phyloP scores from a whole-genome alignment of 163 green algal genomes.

The Coccomyxa subellipsoidea region DNA sequence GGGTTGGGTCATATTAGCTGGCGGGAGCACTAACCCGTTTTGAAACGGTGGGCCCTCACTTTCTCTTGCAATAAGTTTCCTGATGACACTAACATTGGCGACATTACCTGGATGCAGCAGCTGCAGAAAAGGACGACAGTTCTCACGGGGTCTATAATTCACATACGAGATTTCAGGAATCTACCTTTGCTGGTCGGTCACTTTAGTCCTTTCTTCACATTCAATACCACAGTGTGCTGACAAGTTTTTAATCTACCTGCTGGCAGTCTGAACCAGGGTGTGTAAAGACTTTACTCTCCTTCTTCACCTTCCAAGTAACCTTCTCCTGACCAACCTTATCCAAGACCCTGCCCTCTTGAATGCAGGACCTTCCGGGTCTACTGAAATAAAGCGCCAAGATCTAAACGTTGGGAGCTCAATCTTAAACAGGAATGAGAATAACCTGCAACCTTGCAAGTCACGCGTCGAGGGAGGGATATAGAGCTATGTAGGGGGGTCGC shows the following conservation, averaged over 20 bases:
- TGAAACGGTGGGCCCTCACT: background rate
- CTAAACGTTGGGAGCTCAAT: background rate
- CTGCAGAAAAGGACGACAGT: background rate
- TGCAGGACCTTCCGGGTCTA: background rate
- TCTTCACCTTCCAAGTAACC: background rate
- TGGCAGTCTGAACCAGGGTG: background rate
- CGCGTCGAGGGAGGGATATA: background rate
- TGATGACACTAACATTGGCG: background rate
- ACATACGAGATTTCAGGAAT: background rate
- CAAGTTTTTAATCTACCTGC: background rate
- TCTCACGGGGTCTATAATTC: background rate
- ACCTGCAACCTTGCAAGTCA: background rate
- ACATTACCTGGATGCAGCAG: background rate
- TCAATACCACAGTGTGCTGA: background rate
- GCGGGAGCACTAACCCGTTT: background rate
- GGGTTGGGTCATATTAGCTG: background rate
- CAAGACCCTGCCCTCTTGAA: background rate
- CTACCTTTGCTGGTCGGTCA: background rate
- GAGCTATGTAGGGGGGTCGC: background rate
- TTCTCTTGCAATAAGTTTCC: background rate
- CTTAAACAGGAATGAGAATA: background rate
- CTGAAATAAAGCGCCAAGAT: background rate
- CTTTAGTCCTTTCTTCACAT: background rate
- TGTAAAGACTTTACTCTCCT: background rate
- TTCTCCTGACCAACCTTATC: background rate